Evolutionary conservation across 441 rosid genomes (phyloP), one percentile per base, ranked within the genome.

Genomic region (Capsella rubella): DNA sequence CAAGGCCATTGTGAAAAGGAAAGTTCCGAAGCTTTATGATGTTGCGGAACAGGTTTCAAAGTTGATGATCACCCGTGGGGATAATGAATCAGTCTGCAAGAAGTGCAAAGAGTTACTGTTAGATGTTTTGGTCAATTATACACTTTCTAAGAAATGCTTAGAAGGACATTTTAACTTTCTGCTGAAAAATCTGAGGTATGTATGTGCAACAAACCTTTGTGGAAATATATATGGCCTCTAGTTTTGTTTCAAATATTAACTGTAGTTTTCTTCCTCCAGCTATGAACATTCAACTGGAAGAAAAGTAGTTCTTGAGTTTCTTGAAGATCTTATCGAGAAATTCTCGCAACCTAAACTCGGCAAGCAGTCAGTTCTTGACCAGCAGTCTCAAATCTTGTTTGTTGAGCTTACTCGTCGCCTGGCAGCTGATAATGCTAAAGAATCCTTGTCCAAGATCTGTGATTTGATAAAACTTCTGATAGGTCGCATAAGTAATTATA

Each of bases 271-370:
- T 74, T 72, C 53, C 76, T 80, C 79, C 86, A 95, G 97, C 73
- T 95, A 87, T 69, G 90, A 84, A 75, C 87, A 88, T 87, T 59
- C 91, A 74, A 82, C 88, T 74, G 98, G 99, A 76, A 88, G 98
- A 83, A 87, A 88, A 79, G 90, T 96, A 57, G 96, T 90, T 31
- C 93, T 95, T 70, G 95, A 90, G 79, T 86, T 88, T 92, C 92
- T 95, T 29, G 83, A 81, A 52, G 84, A 81, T 91, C 62, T 77
- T 74, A 82, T 92, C 60, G 73, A 72, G 57, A 92, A 95, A 83
- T 54, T 69, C 27, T 76, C 79, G 37, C 29, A 35, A 35, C 39
- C 39, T 35, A 35, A 35, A 35, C 39, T 35, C 3, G 39, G 39
- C 10, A 35, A 35, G 39, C 39, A 35, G 39, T 35, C 39, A 35